Base-by-base conservation (phyloP, 805 yeast species). In the Yarrowia deformans region DNA sequence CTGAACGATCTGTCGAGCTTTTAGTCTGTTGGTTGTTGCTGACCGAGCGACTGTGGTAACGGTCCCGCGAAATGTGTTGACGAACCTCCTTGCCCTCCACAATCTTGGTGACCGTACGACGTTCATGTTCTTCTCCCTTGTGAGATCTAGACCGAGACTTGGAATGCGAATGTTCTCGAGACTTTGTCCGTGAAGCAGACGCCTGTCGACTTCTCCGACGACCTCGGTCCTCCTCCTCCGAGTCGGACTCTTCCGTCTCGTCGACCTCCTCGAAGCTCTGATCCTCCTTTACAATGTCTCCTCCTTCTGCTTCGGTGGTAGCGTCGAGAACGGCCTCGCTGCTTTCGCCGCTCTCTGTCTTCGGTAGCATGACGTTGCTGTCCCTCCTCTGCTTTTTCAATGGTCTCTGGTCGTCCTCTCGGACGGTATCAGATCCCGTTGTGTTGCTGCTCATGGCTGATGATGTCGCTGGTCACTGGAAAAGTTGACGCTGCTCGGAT, bases 21-120 rank as follows among this genome's bases (percentile, higher is more conserved):
- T 45, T 43, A 34, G 50, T 45, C 50, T 60, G 29, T 7, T 45
- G 14, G n/a, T 60, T 60, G 19, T 35, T 34, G 18, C 52, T 60
- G 42, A 60, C 52, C 1, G 66, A 60, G 3, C 52, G 50, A n/a
- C 42, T 43, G 18, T 60, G 66, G 42, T 43, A 42, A 19, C 66
- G n/a, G 45, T 60, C 66, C 12, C 66, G 32, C 1, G 66, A 60
- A 12, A 43, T 43, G 18, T 60, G 66, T 8, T 60, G 50, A 1
- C 66, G 66, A n/a, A 60, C 66, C 43, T 43, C 52, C 34, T 45
- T 60, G 43, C 52, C 52, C n/a, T 45, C 43, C 1, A 60, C 66
- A 5, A 39, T 12, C 8, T 34, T 32, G 18, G 29, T 60, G 18
- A 60, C 34, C 2, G 52, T 45, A 2, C 66, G 34, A 7, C 23